Base-by-base conservation (phyloP, 1,284 basidiomycete genomes). In the Cutaneotrichosporon sp. region DNA sequence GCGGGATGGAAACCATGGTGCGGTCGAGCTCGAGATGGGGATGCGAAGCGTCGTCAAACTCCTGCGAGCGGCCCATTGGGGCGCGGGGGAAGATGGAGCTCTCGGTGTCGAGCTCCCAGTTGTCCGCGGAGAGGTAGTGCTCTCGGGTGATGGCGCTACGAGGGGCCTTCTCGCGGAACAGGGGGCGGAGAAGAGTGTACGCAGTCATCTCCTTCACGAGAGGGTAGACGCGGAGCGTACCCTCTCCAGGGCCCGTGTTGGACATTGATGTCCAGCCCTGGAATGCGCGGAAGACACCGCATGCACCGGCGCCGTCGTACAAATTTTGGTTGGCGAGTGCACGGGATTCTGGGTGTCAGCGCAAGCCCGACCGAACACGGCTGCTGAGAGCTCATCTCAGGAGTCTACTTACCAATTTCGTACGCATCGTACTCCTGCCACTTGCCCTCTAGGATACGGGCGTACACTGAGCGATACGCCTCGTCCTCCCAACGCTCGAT, bases 401-500 rank as follows among this genome's bases (percentile, higher is more conserved):
- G n/a, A n/a, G n/a, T n/a, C n/a, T n/a, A 44, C 42, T 48, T 45
- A 56, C 61, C 63, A 25, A 75, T 67, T 47, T 67, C 58, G 61
- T 64, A 74, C 3, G 71, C 60, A 51, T 74, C 63, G 47, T 65
- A 79, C 38, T 75, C 67, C 47, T 75, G 74, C 84, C 85, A 88
- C 0, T 64, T 65, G 9, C 86, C 86, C 14, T 71, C 54, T 2
- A 88, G 66, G 45, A 89, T 84, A 12, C 74, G 63, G 4, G 60
- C 39, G 69, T 83, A 89, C 20, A 82, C 82, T 1, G 61, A 64
- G n/a, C 84, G 75, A 64, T 83, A 86, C 1, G 67, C 73, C 0
- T 76, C 70, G 66, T 89, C 87, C 68, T 90, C 87, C 87, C 88
- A 90, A 0, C 85, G 74, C 70, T 90, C 87, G 25, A 88, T 75